These are phyloP conservation scores for Cucumis melo DNA, from an alignment of 306 rosid genomes.

Conservation along the genomic window DNA sequence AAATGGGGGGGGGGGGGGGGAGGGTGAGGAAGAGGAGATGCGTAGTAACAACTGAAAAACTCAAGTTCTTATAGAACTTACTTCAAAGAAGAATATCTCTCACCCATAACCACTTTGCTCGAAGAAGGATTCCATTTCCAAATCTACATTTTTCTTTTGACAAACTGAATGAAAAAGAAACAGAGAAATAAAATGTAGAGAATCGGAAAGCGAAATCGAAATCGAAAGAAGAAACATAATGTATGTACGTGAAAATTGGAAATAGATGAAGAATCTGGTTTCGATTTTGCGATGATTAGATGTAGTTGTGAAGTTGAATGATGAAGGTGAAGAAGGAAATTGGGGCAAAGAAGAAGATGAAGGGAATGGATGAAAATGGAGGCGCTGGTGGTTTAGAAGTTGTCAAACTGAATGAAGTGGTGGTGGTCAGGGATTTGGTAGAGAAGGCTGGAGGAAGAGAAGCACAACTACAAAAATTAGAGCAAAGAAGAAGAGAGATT, in stretches of 20 bases:
- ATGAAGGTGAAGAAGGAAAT: slow-evolving; percentile 47
- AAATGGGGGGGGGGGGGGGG: no score
- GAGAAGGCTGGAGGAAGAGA: slow-evolving; percentile 58
- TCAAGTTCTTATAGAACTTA: no score
- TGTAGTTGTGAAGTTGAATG: slow-evolving; percentile 42
- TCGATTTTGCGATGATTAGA: neutral
- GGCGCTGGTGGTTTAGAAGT: slow-evolving; percentile 65
- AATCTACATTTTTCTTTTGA: no score
- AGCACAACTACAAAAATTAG: slow-evolving; percentile 43
- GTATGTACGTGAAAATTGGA: neutral
- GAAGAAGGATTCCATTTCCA: no score
- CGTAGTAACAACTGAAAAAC: no score
- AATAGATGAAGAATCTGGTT: neutral
- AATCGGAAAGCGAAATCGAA: no score
- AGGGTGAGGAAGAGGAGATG: no score
- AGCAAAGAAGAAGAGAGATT: no score
- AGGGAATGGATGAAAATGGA: slow-evolving; percentile 64
- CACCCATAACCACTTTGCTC: no score
- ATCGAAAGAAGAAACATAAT: neutral
- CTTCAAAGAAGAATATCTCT: no score
- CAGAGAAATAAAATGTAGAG: no score
- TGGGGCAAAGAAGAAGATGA: slow-evolving; percentile 59
- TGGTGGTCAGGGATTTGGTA: slow-evolving; percentile 60
- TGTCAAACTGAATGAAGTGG: slow-evolving; percentile 59
- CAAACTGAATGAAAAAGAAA: no score